These are phyloP conservation scores for Clarireedia homoeocarpa DNA, from an alignment of 2,329 filamentous ascomycete species.

Conservation along the genomic window DNA sequence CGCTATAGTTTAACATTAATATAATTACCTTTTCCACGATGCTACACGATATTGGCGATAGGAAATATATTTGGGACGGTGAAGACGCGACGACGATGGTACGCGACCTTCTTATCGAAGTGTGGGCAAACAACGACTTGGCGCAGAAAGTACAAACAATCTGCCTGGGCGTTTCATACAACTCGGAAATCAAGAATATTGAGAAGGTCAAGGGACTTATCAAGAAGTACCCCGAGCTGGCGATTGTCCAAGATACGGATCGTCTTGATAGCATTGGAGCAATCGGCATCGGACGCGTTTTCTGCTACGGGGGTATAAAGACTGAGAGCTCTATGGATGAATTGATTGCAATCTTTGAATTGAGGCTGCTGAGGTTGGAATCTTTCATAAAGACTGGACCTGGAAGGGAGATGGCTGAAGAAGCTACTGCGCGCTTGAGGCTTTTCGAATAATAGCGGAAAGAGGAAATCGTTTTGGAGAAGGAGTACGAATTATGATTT, in stretches of 20 bases:
- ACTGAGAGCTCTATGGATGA: slow-evolving; percentile 46
- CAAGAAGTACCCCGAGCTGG: slow-evolving; percentile 61
- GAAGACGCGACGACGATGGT: slow-evolving; percentile 50
- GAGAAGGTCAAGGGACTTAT: slow-evolving; percentile 52
- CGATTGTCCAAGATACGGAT: slow-evolving; percentile 86
- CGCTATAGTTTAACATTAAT: slow-evolving; percentile 39
- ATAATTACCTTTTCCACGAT: slow-evolving; percentile 63
- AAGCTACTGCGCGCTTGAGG: slow-evolving; percentile 42
- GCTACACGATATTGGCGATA: slow-evolving; percentile 77
- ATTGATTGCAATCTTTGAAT: slow-evolving; percentile 63
- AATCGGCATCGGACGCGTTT: slow-evolving; percentile 70
- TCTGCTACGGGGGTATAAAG: slow-evolving; percentile 67
- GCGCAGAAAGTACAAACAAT: slow-evolving; percentile 63
- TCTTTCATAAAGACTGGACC: slow-evolving; percentile 54
- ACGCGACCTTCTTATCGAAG: slow-evolving; percentile 43
- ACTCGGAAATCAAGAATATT: slow-evolving; percentile 60
- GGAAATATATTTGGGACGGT: slow-evolving; percentile 56
- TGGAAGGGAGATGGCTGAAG: slow-evolving; percentile 42
- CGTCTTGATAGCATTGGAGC: slow-evolving; percentile 85
- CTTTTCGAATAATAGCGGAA: slow-evolving; percentile 48
- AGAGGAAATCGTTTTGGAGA: slow-evolving; percentile 33
- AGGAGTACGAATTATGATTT: neutral
- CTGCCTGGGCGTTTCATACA: slow-evolving; percentile 71
- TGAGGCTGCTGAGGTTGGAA: slow-evolving; percentile 55
- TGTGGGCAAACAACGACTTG: slow-evolving; percentile 49